Conservation (phyloP, 805 yeast genomes). For the Yarrowia sp. region DNA sequence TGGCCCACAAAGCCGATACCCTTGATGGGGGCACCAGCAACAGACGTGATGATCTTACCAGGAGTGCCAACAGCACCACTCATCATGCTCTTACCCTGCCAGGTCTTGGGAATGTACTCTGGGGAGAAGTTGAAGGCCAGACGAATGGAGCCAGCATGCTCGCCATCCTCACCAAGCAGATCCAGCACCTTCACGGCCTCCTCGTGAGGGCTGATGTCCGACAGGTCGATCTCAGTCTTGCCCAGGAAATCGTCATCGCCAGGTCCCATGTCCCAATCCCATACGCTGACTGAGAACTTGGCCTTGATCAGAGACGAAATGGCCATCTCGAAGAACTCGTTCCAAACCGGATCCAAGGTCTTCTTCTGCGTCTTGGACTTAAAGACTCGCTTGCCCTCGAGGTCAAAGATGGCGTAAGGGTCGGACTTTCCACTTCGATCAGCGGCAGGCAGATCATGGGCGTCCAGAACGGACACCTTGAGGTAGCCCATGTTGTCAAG, state of each 20-base stretch:
- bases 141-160: conserved; percentile 55
- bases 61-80: conserved; percentile 35
- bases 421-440: conserved; percentile 92
- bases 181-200: conserved; percentile 52
- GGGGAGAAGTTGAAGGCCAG: conserved; percentile 66
- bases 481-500: conserved; percentile 72
- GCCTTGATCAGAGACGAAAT: conserved; percentile 63
- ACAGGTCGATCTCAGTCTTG: conserved; percentile 52
- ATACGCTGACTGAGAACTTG: conserved; percentile 52
- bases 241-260: conserved; percentile 83
- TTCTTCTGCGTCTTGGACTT: conserved; percentile 80
- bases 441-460: conserved; percentile 71
- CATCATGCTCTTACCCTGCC: conserved; percentile 30
- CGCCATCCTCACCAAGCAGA: conserved; percentile 45
- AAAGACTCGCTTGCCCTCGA: conserved; percentile 61
- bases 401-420: conserved; percentile 71
- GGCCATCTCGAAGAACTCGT: conserved; percentile 59
- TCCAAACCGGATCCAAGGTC: conserved; percentile 87
- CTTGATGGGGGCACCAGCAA: conserved; percentile 50
- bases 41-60: conserved; percentile 45
- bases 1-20: conserved; percentile 50
- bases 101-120: conserved; percentile 47
- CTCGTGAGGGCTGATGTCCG: conserved; percentile 57
- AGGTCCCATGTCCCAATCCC: conserved; percentile 94
- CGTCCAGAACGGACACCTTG: conserved; percentile 58